A percentile compares a stretch with the other conserved stretches of the same genome.
Conservation (phyloP, 163 green algal species). For the Scenedesmus sp. region DNA sequence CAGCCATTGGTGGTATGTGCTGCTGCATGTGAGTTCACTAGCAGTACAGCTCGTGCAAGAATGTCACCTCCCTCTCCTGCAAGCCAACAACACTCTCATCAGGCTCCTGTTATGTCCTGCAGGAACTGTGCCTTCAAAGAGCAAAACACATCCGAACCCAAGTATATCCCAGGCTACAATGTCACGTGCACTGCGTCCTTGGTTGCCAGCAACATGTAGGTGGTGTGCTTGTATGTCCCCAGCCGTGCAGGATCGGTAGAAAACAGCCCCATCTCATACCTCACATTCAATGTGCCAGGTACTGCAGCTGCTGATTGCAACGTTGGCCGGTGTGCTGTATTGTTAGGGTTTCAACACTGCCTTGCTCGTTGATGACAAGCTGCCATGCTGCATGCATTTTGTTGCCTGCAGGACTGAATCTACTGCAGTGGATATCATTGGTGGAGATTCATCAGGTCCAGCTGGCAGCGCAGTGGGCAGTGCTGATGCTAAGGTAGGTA, state of each 20-base stretch:
- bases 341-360: background rate
- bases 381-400: background rate
- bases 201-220: background rate
- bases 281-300: background rate
- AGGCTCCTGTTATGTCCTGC: background rate
- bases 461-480: background rate
- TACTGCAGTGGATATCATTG: background rate
- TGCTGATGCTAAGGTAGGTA: background rate
- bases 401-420: background rate
- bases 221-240: background rate
- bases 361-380: background rate
- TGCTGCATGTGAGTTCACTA: background rate
- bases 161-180: constrained; percentile 25
- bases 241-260: background rate
- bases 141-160: background rate
- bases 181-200: constrained; percentile 23
- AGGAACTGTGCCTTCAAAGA: constrained; percentile 41
- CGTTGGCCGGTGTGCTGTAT: background rate
- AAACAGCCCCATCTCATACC: background rate
- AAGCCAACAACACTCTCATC: background rate
- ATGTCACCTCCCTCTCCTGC: background rate
- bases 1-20: background rate
- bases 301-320: background rate
- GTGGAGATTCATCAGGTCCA: background rate
- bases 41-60: too few relatives aligned